phyloP scores from a whole-genome alignment of 108 stramenopile species.

The Nitzschia palea region DNA sequence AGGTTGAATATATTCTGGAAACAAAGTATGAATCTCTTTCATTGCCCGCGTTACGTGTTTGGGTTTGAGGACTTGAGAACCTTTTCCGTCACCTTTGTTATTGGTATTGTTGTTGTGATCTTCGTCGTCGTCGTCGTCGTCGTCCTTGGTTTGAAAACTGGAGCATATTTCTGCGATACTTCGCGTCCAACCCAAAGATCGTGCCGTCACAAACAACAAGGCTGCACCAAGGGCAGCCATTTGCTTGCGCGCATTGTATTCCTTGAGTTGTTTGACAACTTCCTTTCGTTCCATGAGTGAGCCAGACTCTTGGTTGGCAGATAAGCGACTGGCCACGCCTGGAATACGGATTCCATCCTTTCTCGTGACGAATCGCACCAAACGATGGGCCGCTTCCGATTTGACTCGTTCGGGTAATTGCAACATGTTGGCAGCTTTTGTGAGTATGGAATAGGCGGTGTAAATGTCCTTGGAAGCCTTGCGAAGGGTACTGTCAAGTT shows the following conservation, averaged over 20 bases:
- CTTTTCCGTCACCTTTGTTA: background rate
- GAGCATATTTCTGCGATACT: constrained; percentile 47
- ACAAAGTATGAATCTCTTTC: constrained; percentile 42
- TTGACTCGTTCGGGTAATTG: constrained; percentile 39
- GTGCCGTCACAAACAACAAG: constrained; percentile 44
- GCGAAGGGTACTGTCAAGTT: constrained; percentile 33
- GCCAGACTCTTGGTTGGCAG: constrained; percentile 2
- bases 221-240: constrained; percentile 46
- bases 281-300: constrained; percentile 15
- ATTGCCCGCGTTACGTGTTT: constrained; percentile 64
- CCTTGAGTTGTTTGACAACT: constrained; percentile 16
- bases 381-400: constrained; percentile 28
- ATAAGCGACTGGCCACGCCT: constrained; percentile 46
- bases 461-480: constrained; percentile 52
- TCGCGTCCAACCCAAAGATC: constrained; percentile 37
- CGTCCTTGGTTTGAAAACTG: constrained; percentile 19
- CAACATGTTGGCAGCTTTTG: constrained; percentile 22
- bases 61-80: constrained; percentile 32
- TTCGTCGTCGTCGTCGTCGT: constrained; percentile 1
- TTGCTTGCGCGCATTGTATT: constrained; percentile 54
- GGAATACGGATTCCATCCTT: constrained; percentile 45
- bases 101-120: constrained; percentile 5
- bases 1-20: constrained; percentile 44
- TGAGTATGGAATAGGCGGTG: constrained; percentile 42
- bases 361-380: constrained; percentile 40